A percentile compares a stretch with the other conserved stretches of the same genome.
These are phyloP conservation scores for Dictyostelium firmibasis DNA, from an alignment of 78 protist species.

Conservation along the genomic window DNA sequence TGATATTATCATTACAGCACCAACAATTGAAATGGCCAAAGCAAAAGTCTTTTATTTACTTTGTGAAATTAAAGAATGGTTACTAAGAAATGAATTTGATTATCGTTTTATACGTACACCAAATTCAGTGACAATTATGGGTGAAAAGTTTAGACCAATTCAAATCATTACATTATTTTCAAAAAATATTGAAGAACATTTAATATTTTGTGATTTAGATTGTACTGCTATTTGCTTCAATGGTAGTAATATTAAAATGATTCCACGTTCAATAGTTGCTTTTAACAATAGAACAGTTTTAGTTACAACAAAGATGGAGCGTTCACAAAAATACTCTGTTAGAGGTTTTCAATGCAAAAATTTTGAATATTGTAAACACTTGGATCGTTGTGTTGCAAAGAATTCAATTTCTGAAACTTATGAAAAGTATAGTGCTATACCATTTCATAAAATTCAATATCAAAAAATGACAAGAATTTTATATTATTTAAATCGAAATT, in stretches of 20 bases:
- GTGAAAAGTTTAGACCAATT: slow-evolving; percentile 13
- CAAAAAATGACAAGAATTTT: neutral
- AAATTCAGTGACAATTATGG: slow-evolving; percentile 11
- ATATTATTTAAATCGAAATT: neutral
- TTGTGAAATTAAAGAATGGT: neutral
- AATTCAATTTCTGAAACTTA: neutral
- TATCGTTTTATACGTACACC: neutral
- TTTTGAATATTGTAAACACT: slow-evolving; percentile 17
- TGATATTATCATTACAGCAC: neutral
- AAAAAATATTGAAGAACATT: neutral
- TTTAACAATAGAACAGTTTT: neutral
- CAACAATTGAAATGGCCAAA: neutral
- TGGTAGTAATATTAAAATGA: neutral
- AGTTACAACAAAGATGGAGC: neutral
- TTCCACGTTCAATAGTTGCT: neutral
- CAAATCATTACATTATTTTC: neutral
- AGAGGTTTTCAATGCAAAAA: neutral
- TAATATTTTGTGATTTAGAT: slow-evolving; percentile 3
- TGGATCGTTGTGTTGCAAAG: neutral
- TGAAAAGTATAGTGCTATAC: neutral
- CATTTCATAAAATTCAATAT: neutral
- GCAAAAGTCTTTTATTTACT: neutral
- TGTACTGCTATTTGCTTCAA: neutral
- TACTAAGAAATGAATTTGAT: neutral
- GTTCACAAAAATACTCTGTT: neutral